A percentile compares a stretch with the other conserved stretches of the same genome.
These are phyloP conservation scores for Agaricales sp. DNA, from an alignment of 1,284 basidiomycete genomes.

Conservation along the genomic window DNA sequence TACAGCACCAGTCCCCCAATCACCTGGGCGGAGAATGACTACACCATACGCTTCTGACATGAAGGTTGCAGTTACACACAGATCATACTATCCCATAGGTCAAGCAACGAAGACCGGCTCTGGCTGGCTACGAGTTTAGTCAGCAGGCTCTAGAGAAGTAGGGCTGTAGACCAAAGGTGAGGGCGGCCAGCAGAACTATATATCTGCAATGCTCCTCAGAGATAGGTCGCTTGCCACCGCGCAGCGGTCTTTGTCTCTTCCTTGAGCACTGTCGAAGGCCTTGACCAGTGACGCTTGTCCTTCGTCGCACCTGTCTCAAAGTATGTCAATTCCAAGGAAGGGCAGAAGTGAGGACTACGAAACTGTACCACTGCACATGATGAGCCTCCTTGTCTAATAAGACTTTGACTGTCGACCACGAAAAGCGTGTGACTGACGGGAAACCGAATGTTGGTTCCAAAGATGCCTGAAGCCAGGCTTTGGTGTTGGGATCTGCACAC, in stretches of 20 bases:
- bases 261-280: constrained; percentile 61
- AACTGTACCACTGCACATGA: constrained; percentile 72
- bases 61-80: too few relatives aligned
- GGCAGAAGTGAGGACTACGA: constrained; percentile 2
- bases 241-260: constrained; percentile 61
- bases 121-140: too few relatives aligned
- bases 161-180: too few relatives aligned
- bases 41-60: too few relatives aligned
- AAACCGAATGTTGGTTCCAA: constrained; percentile 90
- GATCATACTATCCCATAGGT: too few relatives aligned
- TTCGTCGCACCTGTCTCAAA: constrained; percentile 60
- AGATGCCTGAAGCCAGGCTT: constrained; percentile 72
- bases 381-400: constrained; percentile 76
- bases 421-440: constrained; percentile 87
- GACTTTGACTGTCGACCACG: constrained; percentile 91
- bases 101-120: too few relatives aligned
- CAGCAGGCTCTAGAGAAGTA: too few relatives aligned
- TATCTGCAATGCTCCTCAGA: constrained; percentile 49
- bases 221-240: constrained; percentile 61
- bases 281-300: constrained; percentile 65
- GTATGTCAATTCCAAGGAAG: not conserved
- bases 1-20: too few relatives aligned
- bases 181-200: too few relatives aligned
- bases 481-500: constrained; percentile 78
- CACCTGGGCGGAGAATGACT: too few relatives aligned